Base-by-base conservation (phyloP, 2,329 filamentous ascomycete genomes). In the Alternaria brassicicola region DNA sequence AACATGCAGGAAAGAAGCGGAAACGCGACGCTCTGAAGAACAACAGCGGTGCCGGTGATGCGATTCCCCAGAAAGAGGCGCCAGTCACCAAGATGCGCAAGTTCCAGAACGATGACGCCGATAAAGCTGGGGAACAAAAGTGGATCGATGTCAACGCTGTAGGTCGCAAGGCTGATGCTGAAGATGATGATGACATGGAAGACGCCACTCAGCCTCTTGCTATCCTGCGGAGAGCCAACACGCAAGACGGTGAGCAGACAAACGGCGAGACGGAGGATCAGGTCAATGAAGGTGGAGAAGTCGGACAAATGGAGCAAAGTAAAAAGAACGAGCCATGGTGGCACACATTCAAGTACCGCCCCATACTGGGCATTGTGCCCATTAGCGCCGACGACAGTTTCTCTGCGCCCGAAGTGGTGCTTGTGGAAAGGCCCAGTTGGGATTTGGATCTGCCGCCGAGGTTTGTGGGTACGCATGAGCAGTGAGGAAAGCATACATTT, bases 261-360 rank as follows among this genome's bases (percentile, higher is more conserved):
- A 67, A 69, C 28, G 60, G 60, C 54, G 62, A 69, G 13, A 35
- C 28, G 31, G 45, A 25, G 30, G 60, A 61, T 41, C 46, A 35
- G 6, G 30, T 50, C 3, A 58, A 49, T 21, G 59, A 59, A 41
- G 61, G 62, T 36, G 65, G 62, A 3, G 65, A 64, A 51, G 57
- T 57, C 51, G 51, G 62, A 52, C 56, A 62, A 55, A 62, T 64
- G 48, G 68, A 53, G 56, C 67, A 68, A 59, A 66, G 53, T n/a
- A 62, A 56, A 30, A 50, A 43, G 33, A 48, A 21, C 19, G 67
- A 75, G 43, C 69, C 74, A 50, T 85, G 82, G 80, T 98, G 93
- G 92, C 87, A 89, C 74, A 96, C 93, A 5, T 93, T 90, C 83
- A 96, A 96, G 78, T 99, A 98, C 78, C 86, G 93, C 57, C 91